phyloP scores from a whole-genome alignment of 2,329 filamentous ascomycete species.

The Trichoderma semiorbis region DNA sequence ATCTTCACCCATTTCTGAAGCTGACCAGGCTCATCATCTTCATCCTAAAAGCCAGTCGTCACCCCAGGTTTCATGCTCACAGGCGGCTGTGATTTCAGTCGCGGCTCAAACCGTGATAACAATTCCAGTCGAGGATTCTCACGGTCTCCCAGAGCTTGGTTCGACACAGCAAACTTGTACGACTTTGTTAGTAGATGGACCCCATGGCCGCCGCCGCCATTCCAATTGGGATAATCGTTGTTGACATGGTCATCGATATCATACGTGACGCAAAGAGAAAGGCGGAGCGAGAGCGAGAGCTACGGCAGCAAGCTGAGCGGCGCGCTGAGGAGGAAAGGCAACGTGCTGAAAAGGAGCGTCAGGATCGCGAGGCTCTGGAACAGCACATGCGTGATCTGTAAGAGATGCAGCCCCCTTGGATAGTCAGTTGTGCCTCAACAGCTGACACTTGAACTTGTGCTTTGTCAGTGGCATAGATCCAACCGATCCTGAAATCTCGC shows the following conservation, averaged over 20 bases:
- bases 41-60: neutral
- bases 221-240: too few relatives aligned
- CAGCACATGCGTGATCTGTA: neutral
- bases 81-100: neutral
- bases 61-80: neutral
- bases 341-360: neutral
- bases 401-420: neutral
- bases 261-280: too few relatives aligned
- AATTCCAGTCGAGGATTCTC: neutral
- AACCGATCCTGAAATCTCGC: neutral
- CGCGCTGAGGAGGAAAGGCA: neutral
- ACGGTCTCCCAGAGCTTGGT: neutral
- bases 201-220: too few relatives aligned
- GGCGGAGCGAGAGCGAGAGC: neutral
- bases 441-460: neutral
- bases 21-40: neutral
- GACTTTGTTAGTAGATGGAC: too few relatives aligned
- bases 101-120: neutral
- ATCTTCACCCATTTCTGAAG: too few relatives aligned
- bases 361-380: neutral
- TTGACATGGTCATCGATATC: too few relatives aligned
- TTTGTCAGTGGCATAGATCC: neutral
- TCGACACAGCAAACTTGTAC: neutral
- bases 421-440: neutral
- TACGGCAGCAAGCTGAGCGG: neutral